phyloP scores from a whole-genome alignment of 2,329 filamentous ascomycete species.

The Verticillium dahliae region DNA sequence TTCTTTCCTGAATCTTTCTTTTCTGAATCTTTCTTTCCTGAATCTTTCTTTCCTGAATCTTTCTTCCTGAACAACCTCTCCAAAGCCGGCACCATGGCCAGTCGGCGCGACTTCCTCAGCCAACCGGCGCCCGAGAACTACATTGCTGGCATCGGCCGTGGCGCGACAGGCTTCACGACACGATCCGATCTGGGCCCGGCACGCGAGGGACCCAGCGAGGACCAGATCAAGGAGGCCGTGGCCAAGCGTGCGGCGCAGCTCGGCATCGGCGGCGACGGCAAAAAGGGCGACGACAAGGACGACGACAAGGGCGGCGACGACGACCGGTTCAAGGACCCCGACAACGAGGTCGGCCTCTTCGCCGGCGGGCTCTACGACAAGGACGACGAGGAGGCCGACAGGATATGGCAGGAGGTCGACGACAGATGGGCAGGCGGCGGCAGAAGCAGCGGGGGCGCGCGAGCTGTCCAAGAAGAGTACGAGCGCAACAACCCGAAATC shows the following conservation, averaged over 20 bases:
- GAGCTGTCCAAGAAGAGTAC: conserved; percentile 84
- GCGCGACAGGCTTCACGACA: conserved; percentile 96
- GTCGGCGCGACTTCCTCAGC: conserved; percentile 77
- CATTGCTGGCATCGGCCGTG: conserved; percentile 93
- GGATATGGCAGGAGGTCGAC: conserved; percentile 92
- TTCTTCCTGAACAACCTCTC: background rate
- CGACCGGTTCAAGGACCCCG: conserved; percentile 86
- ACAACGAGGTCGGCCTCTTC: conserved; percentile 94
- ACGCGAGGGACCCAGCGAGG: conserved; percentile 89
- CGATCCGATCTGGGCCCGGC: conserved; percentile 94
- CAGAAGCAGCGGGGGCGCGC: conserved; percentile 89
- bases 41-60: too few relatives aligned
- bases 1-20: too few relatives aligned
- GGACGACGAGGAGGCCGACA: conserved; percentile 95
- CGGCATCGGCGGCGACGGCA: conserved; percentile 60
- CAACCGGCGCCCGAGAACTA: conserved; percentile 83
- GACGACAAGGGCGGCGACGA: conserved; percentile 71
- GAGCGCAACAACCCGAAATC: too few relatives aligned
- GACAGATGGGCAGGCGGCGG: conserved; percentile 90
- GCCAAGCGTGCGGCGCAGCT: conserved; percentile 87
- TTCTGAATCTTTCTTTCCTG: too few relatives aligned
- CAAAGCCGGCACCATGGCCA: conserved; percentile 35
- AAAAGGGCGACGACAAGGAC: conserved; percentile 63
- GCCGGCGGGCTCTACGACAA: conserved; percentile 94
- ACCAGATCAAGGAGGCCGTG: conserved; percentile 96